These are phyloP conservation scores for Fomitopsis pinicola DNA, from an alignment of 1,284 basidiomycete species.

Conservation along the genomic window DNA sequence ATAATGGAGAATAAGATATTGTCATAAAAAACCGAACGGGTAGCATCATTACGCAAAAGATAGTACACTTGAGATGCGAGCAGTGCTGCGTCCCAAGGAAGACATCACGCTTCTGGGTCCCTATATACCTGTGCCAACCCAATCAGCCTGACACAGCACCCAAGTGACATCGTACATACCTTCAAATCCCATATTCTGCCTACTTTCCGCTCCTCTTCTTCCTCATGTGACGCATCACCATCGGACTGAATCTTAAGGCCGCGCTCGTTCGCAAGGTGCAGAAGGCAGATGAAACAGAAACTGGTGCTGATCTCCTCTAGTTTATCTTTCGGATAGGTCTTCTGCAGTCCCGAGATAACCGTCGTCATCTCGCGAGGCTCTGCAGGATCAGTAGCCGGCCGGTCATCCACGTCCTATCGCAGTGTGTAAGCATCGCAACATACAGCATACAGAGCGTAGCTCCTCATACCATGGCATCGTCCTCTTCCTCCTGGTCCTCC, in stretches of 20 bases:
- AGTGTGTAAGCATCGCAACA: background rate
- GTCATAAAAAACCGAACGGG: background rate
- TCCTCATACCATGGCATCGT: constrained; percentile 54
- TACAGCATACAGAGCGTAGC: background rate
- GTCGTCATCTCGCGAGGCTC: constrained; percentile 79
- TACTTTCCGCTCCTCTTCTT: constrained; percentile 41
- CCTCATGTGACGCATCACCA: constrained; percentile 27
- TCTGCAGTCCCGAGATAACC: constrained; percentile 81
- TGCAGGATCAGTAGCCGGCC: constrained; percentile 46
- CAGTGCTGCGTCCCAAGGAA: background rate
- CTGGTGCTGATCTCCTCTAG: constrained; percentile 98
- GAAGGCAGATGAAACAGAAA: constrained; percentile 98
- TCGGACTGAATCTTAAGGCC: constrained; percentile 74
- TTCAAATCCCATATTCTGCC: constrained; percentile 77
- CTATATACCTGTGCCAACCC: constrained; percentile 52
- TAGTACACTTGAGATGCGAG: background rate
- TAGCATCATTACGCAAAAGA: background rate
- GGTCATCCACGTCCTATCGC: constrained; percentile 50
- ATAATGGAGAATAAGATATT: background rate
- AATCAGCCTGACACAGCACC: background rate
- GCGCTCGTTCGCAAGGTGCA: constrained; percentile 95
- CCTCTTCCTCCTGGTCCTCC: constrained; percentile 34
- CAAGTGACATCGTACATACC: constrained; percentile 35
- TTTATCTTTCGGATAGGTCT: constrained; percentile 86
- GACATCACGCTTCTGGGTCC: constrained; percentile 54